Percentiles rank a stretch among this genome's conserved stretches.
Conservation (phyloP, 331 rosid species). For the Cydonia oblonga region DNA sequence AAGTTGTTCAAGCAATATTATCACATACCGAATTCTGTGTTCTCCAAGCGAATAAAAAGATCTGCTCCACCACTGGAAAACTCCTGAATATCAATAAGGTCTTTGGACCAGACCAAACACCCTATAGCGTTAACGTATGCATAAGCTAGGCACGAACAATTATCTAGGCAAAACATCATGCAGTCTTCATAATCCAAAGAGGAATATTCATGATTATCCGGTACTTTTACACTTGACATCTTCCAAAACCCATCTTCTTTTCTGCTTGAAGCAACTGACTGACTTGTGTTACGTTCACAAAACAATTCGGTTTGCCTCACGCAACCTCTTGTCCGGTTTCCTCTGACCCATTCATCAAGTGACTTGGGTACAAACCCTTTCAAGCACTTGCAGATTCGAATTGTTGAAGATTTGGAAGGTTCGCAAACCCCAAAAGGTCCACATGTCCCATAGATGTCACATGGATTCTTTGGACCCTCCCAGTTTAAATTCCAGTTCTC, state of each 20-base stretch:
- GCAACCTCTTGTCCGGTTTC: conserved; percentile 8
- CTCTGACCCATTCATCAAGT: not conserved
- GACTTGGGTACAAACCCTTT: not conserved
- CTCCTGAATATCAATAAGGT: conserved; percentile 6
- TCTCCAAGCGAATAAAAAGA: conserved; percentile 13
- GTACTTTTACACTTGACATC: not conserved
- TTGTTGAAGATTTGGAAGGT: not conserved
- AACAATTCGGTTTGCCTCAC: not conserved
- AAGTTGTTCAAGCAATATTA: not conserved
- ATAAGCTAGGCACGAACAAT: conserved; percentile 12
- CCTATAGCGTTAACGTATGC: not conserved
- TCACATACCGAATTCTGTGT: conserved; percentile 1
- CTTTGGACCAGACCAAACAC: conserved; percentile 5
- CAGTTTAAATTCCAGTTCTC: not conserved
- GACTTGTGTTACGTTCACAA: not conserved
- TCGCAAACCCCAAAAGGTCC: conserved; percentile 5
- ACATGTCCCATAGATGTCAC: conserved; percentile 2
- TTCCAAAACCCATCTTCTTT: not conserved
- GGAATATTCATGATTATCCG: not conserved
- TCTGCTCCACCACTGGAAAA: not conserved
- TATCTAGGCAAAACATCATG: not conserved
- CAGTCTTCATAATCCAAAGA: not conserved
- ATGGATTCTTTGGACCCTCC: not conserved
- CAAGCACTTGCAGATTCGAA: not conserved
- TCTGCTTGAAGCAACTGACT: not conserved